These are phyloP conservation scores for Cylindrotheca fusiformis DNA, from an alignment of 108 stramenopile genomes.

Conservation along the genomic window DNA sequence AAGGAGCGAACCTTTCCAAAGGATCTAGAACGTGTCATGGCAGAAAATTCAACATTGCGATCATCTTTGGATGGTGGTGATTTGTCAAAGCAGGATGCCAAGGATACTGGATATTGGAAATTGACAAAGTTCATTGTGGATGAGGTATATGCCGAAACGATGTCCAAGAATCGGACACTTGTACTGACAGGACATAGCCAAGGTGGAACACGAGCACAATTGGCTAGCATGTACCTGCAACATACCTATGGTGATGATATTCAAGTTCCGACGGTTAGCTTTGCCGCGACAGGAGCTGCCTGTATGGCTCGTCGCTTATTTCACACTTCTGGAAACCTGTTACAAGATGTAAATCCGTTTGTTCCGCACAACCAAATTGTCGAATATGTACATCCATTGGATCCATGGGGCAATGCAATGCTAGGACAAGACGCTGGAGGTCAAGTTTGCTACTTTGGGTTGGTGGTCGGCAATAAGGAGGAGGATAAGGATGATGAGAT, in stretches of 20 bases:
- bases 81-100: slow-evolving; percentile 1
- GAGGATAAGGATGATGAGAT: too few species aligned
- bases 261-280: background rate
- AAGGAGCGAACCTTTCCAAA: background rate
- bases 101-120: slow-evolving; percentile 13
- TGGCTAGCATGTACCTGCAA: slow-evolving; percentile 9
- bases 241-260: background rate
- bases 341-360: slow-evolving; percentile 8
- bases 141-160: background rate
- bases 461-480: background rate
- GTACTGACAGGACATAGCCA: slow-evolving; percentile 13
- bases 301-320: slow-evolving; percentile 8
- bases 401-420: slow-evolving; percentile 18
- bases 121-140: slow-evolving; percentile 9
- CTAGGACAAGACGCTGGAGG: slow-evolving; percentile 9
- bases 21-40: background rate
- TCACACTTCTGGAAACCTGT: slow-evolving; percentile 5
- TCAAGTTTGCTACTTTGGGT: slow-evolving; percentile 5
- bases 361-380: slow-evolving; percentile 3
- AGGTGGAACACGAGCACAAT: slow-evolving; percentile 12
- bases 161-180: background rate
- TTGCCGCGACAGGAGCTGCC: slow-evolving; percentile 10
- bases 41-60: background rate
- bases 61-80: background rate
- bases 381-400: slow-evolving; percentile 16